Evolutionary conservation across 495 filamentous ascomycete species (phyloP).

Genomic region (Niebla homalea): DNA sequence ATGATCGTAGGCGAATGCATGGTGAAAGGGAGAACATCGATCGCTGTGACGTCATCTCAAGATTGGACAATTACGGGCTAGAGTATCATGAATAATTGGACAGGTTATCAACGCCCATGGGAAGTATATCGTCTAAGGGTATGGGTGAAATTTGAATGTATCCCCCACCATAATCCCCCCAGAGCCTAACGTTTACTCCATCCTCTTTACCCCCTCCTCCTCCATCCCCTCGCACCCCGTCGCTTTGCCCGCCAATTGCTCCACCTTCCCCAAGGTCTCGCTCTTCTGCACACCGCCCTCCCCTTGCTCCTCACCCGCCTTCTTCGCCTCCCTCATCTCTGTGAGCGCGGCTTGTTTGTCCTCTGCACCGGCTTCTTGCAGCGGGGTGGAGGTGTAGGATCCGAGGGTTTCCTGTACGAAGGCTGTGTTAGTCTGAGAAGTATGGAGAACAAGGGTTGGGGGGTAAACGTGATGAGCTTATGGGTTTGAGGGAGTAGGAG

Average conservation of each 20-base stretch:
- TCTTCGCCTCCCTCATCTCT: constrained; percentile 16
- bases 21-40: too few relatives aligned
- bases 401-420: constrained; percentile 12
- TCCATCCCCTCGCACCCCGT: constrained; percentile 18
- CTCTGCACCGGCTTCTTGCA: constrained; percentile 9
- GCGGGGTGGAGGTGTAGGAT: constrained; percentile 14
- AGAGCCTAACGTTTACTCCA: too few relatives aligned
- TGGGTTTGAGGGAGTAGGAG: not conserved
- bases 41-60: too few relatives aligned
- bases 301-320: constrained; percentile 7
- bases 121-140: too few relatives aligned
- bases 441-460: too few relatives aligned
- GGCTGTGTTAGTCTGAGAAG: not conserved
- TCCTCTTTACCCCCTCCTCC: constrained; percentile 14
- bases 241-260: constrained; percentile 12
- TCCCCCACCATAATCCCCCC: too few relatives aligned
- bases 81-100: too few relatives aligned
- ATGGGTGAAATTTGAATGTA: too few relatives aligned
- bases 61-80: too few relatives aligned
- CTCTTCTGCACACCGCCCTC: constrained; percentile 12
- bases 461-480: too few relatives aligned
- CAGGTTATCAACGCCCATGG: too few relatives aligned
- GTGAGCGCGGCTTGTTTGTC: constrained; percentile 15
- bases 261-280: constrained; percentile 12
- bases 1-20: too few relatives aligned